These are phyloP conservation scores for Wickerhamomyces bisporus DNA, from an alignment of 805 yeast genomes.

Conservation along the genomic window DNA sequence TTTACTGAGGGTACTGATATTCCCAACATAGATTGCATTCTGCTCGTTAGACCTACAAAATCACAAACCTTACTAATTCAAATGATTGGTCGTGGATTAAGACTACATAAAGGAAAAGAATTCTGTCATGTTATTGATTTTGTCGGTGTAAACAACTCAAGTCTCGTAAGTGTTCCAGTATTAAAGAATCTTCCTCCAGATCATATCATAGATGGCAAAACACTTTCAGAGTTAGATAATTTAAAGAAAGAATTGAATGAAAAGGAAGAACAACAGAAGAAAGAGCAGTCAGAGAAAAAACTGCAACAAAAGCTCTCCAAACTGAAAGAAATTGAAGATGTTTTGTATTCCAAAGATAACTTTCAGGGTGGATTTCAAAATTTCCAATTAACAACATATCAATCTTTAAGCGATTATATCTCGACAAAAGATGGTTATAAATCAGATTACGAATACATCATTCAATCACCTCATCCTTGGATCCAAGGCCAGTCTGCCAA, in stretches of 20 bases:
- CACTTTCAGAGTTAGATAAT: slow-evolving; percentile 28
- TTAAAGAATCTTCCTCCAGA: slow-evolving; percentile 32
- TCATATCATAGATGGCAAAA: slow-evolving; percentile 24
- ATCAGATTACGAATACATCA: slow-evolving; percentile 5
- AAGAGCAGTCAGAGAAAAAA: slow-evolving; percentile 9
- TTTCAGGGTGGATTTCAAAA: too few relatives aligned
- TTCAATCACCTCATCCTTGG: slow-evolving; percentile 31
- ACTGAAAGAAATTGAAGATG: slow-evolving; percentile 6
- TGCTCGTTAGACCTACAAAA: slow-evolving; percentile 75
- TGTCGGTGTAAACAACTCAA: slow-evolving; percentile 54
- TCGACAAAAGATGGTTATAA: slow-evolving; percentile 3
- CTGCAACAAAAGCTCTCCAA: slow-evolving; percentile 6
- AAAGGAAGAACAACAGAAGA: slow-evolving; percentile 10
- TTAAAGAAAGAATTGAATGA: slow-evolving; percentile 19
- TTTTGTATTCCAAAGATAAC: slow-evolving; percentile 1
- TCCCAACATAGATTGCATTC: slow-evolving; percentile 77
- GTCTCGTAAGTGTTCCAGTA: slow-evolving; percentile 52
- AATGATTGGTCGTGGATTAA: slow-evolving; percentile 87
- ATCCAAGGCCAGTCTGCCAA: slow-evolving; percentile 23
- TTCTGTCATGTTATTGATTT: slow-evolving; percentile 75
- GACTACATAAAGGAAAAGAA: slow-evolving; percentile 56
- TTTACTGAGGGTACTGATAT: slow-evolving; percentile 95
- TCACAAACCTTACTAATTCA: slow-evolving; percentile 70
- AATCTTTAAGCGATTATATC: slow-evolving; percentile 32
- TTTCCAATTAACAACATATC: slow-evolving; percentile 26